phyloP scores from a whole-genome alignment of 345 rosid genomes.

The Syzygium aqueum region DNA sequence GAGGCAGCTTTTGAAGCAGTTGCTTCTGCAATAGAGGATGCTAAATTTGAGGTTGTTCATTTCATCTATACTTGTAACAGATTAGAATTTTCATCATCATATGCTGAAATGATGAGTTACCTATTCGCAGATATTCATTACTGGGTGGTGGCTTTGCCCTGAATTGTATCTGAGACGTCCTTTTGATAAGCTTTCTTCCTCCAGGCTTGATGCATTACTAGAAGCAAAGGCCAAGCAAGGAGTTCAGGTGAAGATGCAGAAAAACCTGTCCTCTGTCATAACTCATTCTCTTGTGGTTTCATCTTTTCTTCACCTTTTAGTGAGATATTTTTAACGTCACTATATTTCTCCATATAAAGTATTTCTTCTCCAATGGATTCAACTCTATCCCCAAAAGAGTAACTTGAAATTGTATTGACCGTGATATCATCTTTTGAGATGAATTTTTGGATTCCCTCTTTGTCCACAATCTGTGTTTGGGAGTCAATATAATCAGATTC shows the following conservation, averaged over 20 bases:
- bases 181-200: slow-evolving; percentile 41
- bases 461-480: neutral
- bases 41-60: slow-evolving; percentile 69
- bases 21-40: slow-evolving; percentile 69
- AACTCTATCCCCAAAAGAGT: neutral
- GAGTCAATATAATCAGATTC: neutral
- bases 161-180: slow-evolving; percentile 93
- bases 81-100: neutral
- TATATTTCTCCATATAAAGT: neutral
- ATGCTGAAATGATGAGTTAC: neutral
- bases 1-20: slow-evolving; percentile 89
- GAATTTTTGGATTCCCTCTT: neutral
- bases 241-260: slow-evolving; percentile 46
- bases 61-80: neutral
- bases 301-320: neutral
- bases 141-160: slow-evolving; percentile 99
- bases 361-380: neutral
- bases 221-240: slow-evolving; percentile 89
- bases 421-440: neutral
- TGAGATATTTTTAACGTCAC: neutral
- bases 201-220: slow-evolving; percentile 67
- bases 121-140: slow-evolving; percentile 62
- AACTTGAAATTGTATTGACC: neutral
- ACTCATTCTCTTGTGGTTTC: neutral
- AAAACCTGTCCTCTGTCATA: neutral